phyloP scores from a whole-genome alignment of 2,329 filamentous ascomycete genomes.

The Ploettnerulaceae sp. region DNA sequence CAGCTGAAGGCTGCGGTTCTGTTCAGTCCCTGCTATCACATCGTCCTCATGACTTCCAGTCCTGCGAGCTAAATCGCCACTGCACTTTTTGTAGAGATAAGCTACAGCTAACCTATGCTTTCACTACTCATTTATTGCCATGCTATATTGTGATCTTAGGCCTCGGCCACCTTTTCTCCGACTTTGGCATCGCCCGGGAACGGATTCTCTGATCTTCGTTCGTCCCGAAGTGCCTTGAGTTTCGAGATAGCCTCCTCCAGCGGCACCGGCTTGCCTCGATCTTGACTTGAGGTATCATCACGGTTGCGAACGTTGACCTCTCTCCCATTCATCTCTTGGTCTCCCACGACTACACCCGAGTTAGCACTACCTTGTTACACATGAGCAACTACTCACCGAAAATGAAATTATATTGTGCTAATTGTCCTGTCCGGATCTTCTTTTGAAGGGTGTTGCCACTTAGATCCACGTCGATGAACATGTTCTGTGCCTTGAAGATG shows the following conservation, averaged over 20 bases:
- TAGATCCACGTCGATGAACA: slow-evolving; percentile 68
- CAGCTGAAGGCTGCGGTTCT: too few species aligned
- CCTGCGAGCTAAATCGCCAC: too few species aligned
- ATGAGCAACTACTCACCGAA: slow-evolving; percentile 49
- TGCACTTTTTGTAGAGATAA: too few species aligned
- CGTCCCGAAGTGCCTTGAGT: slow-evolving; percentile 47
- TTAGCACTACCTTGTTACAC: background rate
- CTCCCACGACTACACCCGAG: slow-evolving; percentile 48
- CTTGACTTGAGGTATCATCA: slow-evolving; percentile 57
- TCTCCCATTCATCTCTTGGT: slow-evolving; percentile 54
- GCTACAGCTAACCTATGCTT: too few species aligned
- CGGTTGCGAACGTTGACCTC: slow-evolving; percentile 61
- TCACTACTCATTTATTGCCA: too few species aligned
- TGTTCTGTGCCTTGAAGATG: slow-evolving; percentile 60
- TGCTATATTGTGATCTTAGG: too few species aligned
- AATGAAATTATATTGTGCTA: slow-evolving; percentile 80
- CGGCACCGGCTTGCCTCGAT: slow-evolving; percentile 53
- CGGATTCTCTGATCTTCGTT: slow-evolving; percentile 38
- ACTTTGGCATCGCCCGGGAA: slow-evolving; percentile 33
- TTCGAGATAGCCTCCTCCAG: slow-evolving; percentile 54
- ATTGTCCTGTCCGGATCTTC: slow-evolving; percentile 79
- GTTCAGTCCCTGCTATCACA: too few species aligned
- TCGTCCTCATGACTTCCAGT: too few species aligned
- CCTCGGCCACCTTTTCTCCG: slow-evolving; percentile 10
- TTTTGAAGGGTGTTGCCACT: slow-evolving; percentile 80